Evolutionary conservation across 2,329 filamentous ascomycete genomes (phyloP), one percentile per base, ranked within the genome.

Genomic region (Cladosporium austrohemisphaericum): DNA sequence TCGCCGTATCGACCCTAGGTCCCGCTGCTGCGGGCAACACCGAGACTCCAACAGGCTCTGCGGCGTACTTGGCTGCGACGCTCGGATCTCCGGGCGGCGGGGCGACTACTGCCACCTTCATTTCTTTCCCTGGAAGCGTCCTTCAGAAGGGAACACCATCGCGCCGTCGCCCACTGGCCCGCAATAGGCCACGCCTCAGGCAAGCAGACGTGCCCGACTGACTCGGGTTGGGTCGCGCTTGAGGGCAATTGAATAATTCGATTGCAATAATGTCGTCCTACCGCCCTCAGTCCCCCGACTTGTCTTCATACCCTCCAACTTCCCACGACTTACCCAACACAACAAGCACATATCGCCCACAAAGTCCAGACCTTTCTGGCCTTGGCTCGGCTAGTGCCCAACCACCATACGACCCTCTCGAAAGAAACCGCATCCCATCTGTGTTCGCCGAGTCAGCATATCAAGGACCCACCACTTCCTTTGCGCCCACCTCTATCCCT

Each of bases 301-400:
- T 49, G 6, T 55, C 53, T 26, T 47, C 60, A 32, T 72, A 68
- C 58, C 67, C 69, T 38, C 71, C 72, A 37, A 67, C 67, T 53
- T 67, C 66, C 47, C 70, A 71, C 49, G 67, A 71, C 55, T 70
- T 80, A 57, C 76, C 77, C 53, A 71, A 68, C 61, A 44, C 16
- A 19, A 37, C 32, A 41, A n/a, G n/a, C 25, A 19, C 31, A 28
- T 71, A 74, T 61, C 62, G 72, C 57, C 60, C 69, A 51, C 60
- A 66, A 58, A 65, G 70, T 55, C 64, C 60, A 51, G 61, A 69
- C 59, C 63, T 61, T 53, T 64, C 63, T 49, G 55, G 52, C 51
- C 54, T 61, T 59, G 50, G 58, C 61, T 35, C 60, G 46, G 49
- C 52, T 51, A 53, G 58, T 56, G 56, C 52, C 44, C 36, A 55